Evolutionary conservation across 208 protist species (phyloP), one percentile per base, ranked within the genome.

Genomic region (Acanthamoeba rhysodes): DNA sequence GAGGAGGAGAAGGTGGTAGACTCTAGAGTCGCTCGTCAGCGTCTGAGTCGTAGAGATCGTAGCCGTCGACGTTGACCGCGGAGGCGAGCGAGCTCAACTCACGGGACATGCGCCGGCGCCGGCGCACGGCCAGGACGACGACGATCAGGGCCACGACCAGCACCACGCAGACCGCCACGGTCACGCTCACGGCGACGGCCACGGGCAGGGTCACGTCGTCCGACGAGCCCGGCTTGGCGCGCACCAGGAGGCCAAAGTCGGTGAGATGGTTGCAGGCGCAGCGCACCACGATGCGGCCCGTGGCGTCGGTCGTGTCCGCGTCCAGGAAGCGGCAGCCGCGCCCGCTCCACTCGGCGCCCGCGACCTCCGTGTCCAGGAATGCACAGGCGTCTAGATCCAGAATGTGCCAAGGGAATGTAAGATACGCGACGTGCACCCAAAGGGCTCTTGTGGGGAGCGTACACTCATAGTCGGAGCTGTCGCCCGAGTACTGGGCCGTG

Each of bases 191-290:
- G 24, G 78, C 78, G 27, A 85, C 78, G 10, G 78, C 78, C 48
- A 85, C 78, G 0, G 78, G 41, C 48, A 85, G 24, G 16, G 78
- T 32, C 20, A 32, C 9, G 29, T 85, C 78, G 24, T 59, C 48
- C 7, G 45, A 50, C 10, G 41, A 53, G 78, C 48, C 78, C 29
- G 7, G 34, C 41, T 53, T 85, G 6, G 41, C 14, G 78, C 78
- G 9, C 20, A 85, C 14, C 16, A 85, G 78, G 18, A 85, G 48
- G 14, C 78, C 78, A 59, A 85, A 85, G 48, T 85, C 78, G 27
- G 78, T 85, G 41, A 85, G 45, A 57, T 85, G 78, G 41, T 53
- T 85, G 78, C 78, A 85, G 22, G 78, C 78, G 78, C 78, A 85
- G 10, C 48, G 78, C 10, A 85, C 78, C 2, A 85, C 78, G 10